Percentiles rank a stretch among this genome's conserved stretches.
Conservation (phyloP, 495 filamentous ascomycete species). For the Rhizodiscina lignyota region DNA sequence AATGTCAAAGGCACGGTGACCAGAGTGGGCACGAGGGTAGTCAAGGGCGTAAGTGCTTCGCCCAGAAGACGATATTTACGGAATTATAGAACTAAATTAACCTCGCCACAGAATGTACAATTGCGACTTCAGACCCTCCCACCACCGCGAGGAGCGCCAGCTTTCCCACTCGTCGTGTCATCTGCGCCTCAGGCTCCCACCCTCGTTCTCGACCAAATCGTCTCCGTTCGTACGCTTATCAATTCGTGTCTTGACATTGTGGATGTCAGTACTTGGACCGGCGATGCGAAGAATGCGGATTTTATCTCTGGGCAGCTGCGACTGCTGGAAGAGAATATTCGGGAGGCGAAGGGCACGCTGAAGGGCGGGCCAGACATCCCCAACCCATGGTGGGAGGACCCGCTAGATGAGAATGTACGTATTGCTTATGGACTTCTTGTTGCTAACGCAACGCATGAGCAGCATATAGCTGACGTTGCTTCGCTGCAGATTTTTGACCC, state of each 20-base stretch:
- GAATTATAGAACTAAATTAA: neutral
- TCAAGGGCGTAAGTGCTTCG: conserved; percentile 21
- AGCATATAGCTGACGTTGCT: conserved; percentile 7
- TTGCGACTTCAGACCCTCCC: conserved; percentile 28
- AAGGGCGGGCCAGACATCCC: conserved; percentile 37
- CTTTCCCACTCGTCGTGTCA: conserved; percentile 40
- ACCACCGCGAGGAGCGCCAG: conserved; percentile 30
- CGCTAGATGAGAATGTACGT: conserved; percentile 32
- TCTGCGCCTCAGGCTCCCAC: conserved; percentile 29
- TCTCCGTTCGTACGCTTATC: conserved; percentile 54
- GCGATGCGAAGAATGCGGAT: conserved; percentile 35
- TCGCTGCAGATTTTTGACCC: conserved; percentile 34
- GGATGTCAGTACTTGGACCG: conserved; percentile 53
- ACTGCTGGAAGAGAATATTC: conserved; percentile 57
- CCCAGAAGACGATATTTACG: neutral
- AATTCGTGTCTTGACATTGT: conserved; percentile 64
- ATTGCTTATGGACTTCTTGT: neutral
- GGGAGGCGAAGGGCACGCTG: conserved; percentile 45
- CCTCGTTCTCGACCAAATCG: conserved; percentile 47
- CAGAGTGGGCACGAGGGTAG: conserved; percentile 28
- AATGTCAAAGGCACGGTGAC: conserved; percentile 84
- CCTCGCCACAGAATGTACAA: conserved; percentile 11
- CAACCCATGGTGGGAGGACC: conserved; percentile 41
- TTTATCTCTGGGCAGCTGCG: conserved; percentile 71
- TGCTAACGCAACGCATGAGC: conserved; percentile 4